Percentiles rank a stretch among this genome's conserved stretches.
Conservation (phyloP, 1,139 yeast genomes). For the Meyerozyma sp. region DNA sequence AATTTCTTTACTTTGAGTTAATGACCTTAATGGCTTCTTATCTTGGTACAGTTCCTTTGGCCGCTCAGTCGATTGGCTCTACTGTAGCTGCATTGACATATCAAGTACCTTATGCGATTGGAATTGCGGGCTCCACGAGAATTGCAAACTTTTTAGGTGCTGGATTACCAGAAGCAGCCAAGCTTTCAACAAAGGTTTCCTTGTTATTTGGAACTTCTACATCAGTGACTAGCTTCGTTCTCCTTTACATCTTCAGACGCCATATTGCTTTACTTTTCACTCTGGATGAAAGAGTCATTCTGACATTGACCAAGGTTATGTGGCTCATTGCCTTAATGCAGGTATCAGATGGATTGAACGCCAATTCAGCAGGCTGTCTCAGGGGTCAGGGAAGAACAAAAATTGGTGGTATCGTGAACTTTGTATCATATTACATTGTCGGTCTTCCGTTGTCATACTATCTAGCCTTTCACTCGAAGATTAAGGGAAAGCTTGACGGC, state of each 20-base stretch:
- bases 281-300: slow-evolving; percentile 37
- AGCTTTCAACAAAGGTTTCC: slow-evolving; percentile 40
- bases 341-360: slow-evolving; percentile 52
- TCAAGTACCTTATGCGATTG: slow-evolving; percentile 55
- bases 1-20: slow-evolving; percentile 53
- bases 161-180: slow-evolving; percentile 42
- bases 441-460: slow-evolving; percentile 49
- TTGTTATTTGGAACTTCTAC: slow-evolving; percentile 38
- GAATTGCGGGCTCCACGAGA: slow-evolving; percentile 56
- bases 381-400: slow-evolving; percentile 58
- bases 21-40: slow-evolving; percentile 52
- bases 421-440: slow-evolving; percentile 46
- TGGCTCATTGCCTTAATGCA: slow-evolving; percentile 54
- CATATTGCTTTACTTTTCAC: slow-evolving; percentile 37
- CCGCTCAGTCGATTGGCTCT: slow-evolving; percentile 55
- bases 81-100: slow-evolving; percentile 50
- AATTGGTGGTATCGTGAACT: slow-evolving; percentile 53
- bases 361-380: slow-evolving; percentile 55
- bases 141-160: slow-evolving; percentile 59
- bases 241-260: slow-evolving; percentile 27
- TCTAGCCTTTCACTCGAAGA: slow-evolving; percentile 42
- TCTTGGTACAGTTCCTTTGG: slow-evolving; percentile 49
- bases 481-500: slow-evolving; percentile 43
- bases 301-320: slow-evolving; percentile 36
- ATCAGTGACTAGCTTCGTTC: slow-evolving; percentile 35